phyloP scores from a whole-genome alignment of 805 yeast genomes.

The Candida pseudoglaebosa region DNA sequence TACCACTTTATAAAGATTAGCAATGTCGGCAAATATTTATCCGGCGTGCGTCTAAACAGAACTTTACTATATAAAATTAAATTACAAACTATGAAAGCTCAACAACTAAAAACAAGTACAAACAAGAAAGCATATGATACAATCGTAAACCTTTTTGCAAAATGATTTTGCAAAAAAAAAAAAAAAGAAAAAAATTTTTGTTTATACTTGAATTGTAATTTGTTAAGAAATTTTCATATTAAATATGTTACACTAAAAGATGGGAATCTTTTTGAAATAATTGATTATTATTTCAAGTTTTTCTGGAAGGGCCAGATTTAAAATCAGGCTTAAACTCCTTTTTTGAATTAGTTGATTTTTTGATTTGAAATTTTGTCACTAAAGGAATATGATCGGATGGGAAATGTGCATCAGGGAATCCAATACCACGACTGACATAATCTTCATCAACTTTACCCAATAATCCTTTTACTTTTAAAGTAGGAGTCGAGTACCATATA shows the following conservation, averaged over 20 bases:
- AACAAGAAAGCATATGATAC: neutral
- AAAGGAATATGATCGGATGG: slow-evolving; percentile 96
- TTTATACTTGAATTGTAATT: no score
- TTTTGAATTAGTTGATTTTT: slow-evolving; percentile 34
- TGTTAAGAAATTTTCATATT: no score
- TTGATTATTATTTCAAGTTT: slow-evolving; percentile 22
- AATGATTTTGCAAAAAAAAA: no score
- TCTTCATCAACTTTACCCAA: slow-evolving; percentile 80
- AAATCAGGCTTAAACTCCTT: slow-evolving; percentile 43
- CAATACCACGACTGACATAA: slow-evolving; percentile 73
- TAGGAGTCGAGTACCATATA: slow-evolving; percentile 85
- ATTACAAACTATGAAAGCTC: neutral
- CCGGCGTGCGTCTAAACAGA: no score
- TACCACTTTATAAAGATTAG: no score
- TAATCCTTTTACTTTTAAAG: slow-evolving; percentile 79
- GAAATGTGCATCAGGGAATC: slow-evolving; percentile 89
- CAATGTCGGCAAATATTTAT: no score
- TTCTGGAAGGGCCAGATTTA: slow-evolving; percentile 41
- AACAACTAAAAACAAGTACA: neutral
- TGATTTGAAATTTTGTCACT: slow-evolving; percentile 71
- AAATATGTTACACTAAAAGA: neutral
- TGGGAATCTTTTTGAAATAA: neutral
- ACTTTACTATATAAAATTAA: no score
- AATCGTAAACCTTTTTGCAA: no score
- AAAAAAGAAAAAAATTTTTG: no score